phyloP scores from a whole-genome alignment of 345 rosid genomes.

The Citrus sp. region DNA sequence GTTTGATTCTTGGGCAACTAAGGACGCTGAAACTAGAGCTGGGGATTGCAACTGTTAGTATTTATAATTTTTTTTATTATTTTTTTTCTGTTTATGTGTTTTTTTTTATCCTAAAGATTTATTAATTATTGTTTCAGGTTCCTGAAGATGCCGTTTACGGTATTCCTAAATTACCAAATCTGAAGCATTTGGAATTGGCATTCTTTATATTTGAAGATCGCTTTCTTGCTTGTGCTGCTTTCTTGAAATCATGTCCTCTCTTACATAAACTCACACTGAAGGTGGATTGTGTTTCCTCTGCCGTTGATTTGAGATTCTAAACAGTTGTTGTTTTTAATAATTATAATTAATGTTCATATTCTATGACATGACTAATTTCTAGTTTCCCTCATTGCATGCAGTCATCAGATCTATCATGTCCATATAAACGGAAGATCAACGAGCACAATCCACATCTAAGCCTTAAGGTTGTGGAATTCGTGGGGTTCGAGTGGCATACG shows the following conservation, averaged over 20 bases:
- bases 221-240: background rate
- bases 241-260: background rate
- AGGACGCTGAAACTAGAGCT: background rate
- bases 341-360: too few relatives aligned
- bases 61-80: too few relatives aligned
- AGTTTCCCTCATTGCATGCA: too few relatives aligned
- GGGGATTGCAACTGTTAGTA: too few relatives aligned
- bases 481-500: background rate
- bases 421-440: background rate
- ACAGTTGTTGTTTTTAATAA: too few relatives aligned
- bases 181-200: background rate
- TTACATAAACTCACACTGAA: background rate
- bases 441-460: background rate
- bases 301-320: too few relatives aligned
- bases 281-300: too few relatives aligned
- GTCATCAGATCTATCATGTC: background rate
- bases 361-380: too few relatives aligned
- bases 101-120: too few relatives aligned
- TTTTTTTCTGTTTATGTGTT: too few relatives aligned
- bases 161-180: background rate
- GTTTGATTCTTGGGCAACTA: background rate
- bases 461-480: background rate
- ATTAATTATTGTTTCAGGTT: background rate
- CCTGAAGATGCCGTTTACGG: background rate
- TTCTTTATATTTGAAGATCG: background rate